Evolutionary conservation across 495 filamentous ascomycete species (phyloP).

Genomic region (Neurospora sp.): DNA sequence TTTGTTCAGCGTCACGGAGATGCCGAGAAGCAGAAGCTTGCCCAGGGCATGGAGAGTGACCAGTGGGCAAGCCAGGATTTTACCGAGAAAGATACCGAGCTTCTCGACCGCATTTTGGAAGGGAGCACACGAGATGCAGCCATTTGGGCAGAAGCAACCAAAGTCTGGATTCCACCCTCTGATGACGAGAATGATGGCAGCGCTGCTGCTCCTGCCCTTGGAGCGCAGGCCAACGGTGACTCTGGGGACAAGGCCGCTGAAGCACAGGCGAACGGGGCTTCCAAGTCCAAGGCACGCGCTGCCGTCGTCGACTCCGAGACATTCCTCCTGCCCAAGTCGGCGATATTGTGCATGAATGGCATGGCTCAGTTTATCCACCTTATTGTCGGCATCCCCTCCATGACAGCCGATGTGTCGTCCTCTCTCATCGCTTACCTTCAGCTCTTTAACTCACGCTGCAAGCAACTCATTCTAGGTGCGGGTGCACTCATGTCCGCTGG

Average conservation of each 20-base stretch:
- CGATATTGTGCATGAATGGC: slow-evolving; percentile 64
- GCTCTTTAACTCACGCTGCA: slow-evolving; percentile 88
- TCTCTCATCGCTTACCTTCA: slow-evolving; percentile 57
- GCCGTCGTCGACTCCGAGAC: slow-evolving; percentile 77
- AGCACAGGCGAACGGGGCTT: slow-evolving; percentile 39
- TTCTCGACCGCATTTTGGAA: slow-evolving; percentile 60
- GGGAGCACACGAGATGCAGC: slow-evolving; percentile 72
- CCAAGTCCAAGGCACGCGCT: slow-evolving; percentile 57
- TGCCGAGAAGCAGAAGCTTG: slow-evolving; percentile 64
- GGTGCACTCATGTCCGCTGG: slow-evolving; percentile 87
- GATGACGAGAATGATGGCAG: slow-evolving; percentile 23
- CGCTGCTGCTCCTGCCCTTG: neutral
- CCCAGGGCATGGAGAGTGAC: slow-evolving; percentile 79
- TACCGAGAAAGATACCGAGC: slow-evolving; percentile 48
- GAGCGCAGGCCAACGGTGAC: slow-evolving; percentile 14
- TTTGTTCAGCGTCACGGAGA: slow-evolving; percentile 73
- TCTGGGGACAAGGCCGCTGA: slow-evolving; percentile 11
- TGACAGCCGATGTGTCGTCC: slow-evolving; percentile 72
- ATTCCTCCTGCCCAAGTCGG: slow-evolving; percentile 79
- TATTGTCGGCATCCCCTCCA: slow-evolving; percentile 72
- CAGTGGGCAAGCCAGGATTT: slow-evolving; percentile 89
- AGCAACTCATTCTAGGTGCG: slow-evolving; percentile 88
- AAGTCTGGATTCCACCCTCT: slow-evolving; percentile 55
- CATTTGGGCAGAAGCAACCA: slow-evolving; percentile 60
- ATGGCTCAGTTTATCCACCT: slow-evolving; percentile 76